These are phyloP conservation scores for Cordyceps sp. DNA, from an alignment of 2,329 filamentous ascomycete genomes.

Conservation along the genomic window DNA sequence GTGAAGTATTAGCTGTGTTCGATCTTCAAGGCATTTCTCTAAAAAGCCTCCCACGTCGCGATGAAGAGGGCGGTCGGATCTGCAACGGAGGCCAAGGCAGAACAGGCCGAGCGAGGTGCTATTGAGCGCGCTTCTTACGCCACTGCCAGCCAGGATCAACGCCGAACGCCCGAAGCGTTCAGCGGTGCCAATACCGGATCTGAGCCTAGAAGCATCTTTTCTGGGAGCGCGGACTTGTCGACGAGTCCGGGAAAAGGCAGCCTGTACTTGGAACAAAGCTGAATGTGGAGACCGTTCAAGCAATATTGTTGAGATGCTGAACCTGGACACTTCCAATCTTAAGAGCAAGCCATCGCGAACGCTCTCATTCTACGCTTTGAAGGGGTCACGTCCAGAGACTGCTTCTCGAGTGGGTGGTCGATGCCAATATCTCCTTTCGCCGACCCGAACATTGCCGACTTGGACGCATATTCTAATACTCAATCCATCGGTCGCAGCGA, in stretches of 20 bases:
- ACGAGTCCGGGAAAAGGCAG: conserved; percentile 1
- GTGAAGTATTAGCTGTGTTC: neutral
- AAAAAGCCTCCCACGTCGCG: too few relatives aligned
- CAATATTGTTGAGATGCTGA: conserved; percentile 3
- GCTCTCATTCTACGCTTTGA: neutral
- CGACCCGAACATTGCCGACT: neutral
- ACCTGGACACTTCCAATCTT: conserved; percentile 1
- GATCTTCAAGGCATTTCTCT: too few relatives aligned
- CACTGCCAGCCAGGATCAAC: too few relatives aligned
- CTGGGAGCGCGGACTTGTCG: neutral
- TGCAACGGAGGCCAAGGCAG: too few relatives aligned
- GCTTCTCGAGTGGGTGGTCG: neutral
- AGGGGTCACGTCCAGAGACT: neutral
- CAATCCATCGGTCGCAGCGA: neutral
- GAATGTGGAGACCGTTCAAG: conserved; percentile 1
- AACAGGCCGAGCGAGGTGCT: too few relatives aligned
- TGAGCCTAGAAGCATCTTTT: conserved; percentile 2
- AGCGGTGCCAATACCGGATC: too few relatives aligned
- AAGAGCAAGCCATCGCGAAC: conserved; percentile 2
- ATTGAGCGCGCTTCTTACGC: too few relatives aligned
- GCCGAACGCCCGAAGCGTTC: too few relatives aligned
- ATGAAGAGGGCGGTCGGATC: too few relatives aligned
- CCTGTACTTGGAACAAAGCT: neutral
- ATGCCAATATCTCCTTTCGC: neutral
- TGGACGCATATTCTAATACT: neutral